These are phyloP conservation scores for Myrica gale DNA, from an alignment of 306 rosid genomes.

Conservation along the genomic window DNA sequence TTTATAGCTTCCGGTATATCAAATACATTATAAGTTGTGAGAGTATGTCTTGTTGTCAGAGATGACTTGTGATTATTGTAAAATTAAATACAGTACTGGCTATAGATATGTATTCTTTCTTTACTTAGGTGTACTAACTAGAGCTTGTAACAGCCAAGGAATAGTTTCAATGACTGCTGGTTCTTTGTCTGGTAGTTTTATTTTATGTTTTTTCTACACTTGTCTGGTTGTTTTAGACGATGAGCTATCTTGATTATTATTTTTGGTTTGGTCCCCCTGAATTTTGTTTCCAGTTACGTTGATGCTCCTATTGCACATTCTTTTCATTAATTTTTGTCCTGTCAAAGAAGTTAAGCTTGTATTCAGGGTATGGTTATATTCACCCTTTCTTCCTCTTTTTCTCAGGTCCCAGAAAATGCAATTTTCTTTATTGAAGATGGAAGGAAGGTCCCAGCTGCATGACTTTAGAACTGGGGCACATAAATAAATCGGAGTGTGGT, in stretches of 20 bases:
- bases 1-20: neutral
- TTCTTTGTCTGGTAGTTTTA: constrained; percentile 8
- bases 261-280: neutral
- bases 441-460: constrained; percentile 95
- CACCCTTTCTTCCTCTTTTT: neutral
- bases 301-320: constrained; percentile 6
- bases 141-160: neutral
- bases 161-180: neutral
- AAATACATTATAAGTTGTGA: neutral
- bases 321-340: neutral
- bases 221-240: constrained; percentile 9
- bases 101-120: neutral
- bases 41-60: neutral
- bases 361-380: neutral
- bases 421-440: constrained; percentile 98
- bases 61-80: constrained; percentile 4
- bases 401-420: constrained; percentile 86
- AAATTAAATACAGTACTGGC: constrained; percentile 10
- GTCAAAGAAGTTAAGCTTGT: neutral
- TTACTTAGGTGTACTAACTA: neutral
- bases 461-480: constrained; percentile 38
- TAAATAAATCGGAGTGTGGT: constrained; percentile 19
- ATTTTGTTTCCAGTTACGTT: neutral
- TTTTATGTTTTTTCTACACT: too few relatives aligned
- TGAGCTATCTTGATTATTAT: neutral